Base-by-base conservation (phyloP, 257 asterid genomes). In the Nicotiana knightiana region DNA sequence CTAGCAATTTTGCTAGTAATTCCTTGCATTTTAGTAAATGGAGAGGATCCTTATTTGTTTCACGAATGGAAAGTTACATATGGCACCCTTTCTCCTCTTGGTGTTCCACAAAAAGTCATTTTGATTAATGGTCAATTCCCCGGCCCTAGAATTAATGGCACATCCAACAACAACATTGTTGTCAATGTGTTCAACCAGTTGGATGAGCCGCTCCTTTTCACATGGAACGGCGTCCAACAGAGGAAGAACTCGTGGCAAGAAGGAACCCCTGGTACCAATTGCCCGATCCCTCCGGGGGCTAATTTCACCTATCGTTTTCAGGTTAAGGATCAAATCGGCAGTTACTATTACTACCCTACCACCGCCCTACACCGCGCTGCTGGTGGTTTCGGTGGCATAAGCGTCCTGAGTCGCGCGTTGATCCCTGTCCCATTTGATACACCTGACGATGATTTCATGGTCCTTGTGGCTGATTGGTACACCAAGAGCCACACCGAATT, bases 171-270 rank as follows among this genome's bases (percentile, higher is more conserved):
- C 13, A 73, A 73, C 37, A 82, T 91, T 26, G 83, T 88, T 12
- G 85, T 91, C 13, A 91, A 91, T 32, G 77, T 91, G 73, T 91
- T 91, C 83, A 91, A 91, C 76, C 35, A 89, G 16, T 90, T 91
- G 55, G 88, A 89, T 48, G 95, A 90, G 88, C 95, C 95, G 0
- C 54, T 91, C 76, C 90, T 90, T 51, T 85, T 91, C 84, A 88
- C 89, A 2, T 90, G 93, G 92, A 84, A 84, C 62, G 96, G 93
- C 9, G 81, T 91, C 64, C 96, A 90, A 59, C 93, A 89, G 81
- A 75, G 94, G 66, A 90, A 90, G 82, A 91, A 91, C 51, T 89
- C 93, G 0, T 91, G 96, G 96, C 83, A 70, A 35, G 96, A 91
- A 4, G 96, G 96, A 35, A 57, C 79, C 1, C 16, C 18, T 0